Base-by-base conservation (phyloP, 176 grass and related monocot genomes). In the Ampelocalamus luodianensis region DNA sequence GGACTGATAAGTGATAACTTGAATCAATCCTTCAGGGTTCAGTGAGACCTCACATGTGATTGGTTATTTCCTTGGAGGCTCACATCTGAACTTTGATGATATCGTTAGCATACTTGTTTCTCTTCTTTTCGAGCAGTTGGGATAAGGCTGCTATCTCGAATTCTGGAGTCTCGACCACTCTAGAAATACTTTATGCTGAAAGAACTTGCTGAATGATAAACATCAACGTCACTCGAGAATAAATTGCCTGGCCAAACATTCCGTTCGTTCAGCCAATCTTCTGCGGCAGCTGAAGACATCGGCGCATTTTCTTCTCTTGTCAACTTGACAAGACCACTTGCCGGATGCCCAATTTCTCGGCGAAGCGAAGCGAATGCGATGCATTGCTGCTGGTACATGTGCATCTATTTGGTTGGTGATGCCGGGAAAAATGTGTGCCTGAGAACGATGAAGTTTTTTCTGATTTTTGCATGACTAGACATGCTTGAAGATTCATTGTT, bases 221-320 rank as follows among this genome's bases (percentile, higher is more conserved):
- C 55, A 53, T 14, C 40, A 38, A 2, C 34, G 32, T 20, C 65
- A n/a, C 13, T 4, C 29, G 29, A 29, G 29, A 29, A 29, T 29
- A 29, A 83, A 71, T 50, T 13, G 20, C 15, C 55, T 8, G 39
- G 77, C 77, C 77, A 68, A 88, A 83, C 82, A 80, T 80, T 46
- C 68, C 15, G 17, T 16, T 3, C 15, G 15, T 74, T 63, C 58
- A 38, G 68, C 76, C 68, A 38, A 82, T 39, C 74, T 79, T 36
- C 4, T 4, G 72, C 63, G 18, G 51, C 12, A 0, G 54, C 64
- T 54, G 22, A 79, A 65, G 26, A 46, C 67, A 18, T 6, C 61
- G n/a, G 27, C 15, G 42, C 37, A 24, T 84, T 55, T 53, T 43
- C 56, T 37, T 73, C n/a, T 13, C 27, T 5, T 13, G 72, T 49